These are phyloP conservation scores for Acanthamoeba lenticulata DNA, from an alignment of 208 protist genomes.

Conservation along the genomic window DNA sequence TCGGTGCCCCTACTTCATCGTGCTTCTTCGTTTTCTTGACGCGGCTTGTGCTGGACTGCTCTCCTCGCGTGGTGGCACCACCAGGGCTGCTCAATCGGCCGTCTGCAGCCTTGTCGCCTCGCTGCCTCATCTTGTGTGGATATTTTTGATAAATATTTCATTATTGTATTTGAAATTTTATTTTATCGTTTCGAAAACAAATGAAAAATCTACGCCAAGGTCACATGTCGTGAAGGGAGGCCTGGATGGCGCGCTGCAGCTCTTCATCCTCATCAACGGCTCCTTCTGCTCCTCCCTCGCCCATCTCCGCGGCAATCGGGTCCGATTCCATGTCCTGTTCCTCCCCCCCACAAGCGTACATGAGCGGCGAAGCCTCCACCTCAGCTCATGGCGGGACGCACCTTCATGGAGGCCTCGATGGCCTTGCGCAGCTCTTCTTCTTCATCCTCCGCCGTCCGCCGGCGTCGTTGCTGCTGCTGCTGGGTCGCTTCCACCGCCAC, in stretches of 20 bases:
- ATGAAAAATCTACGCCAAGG: too few species aligned
- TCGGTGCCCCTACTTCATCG: background rate
- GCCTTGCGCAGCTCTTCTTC: conserved; percentile 18
- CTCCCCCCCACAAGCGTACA: background rate
- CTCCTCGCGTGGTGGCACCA: too few species aligned
- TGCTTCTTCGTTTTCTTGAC: background rate
- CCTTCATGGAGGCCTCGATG: conserved; percentile 39
- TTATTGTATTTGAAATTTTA: too few species aligned
- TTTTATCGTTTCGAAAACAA: too few species aligned
- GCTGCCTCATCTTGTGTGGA: too few species aligned
- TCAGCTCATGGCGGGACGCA: background rate
- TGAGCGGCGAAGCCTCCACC: background rate
- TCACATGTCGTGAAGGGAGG: conserved; percentile 21
- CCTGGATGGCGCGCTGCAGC: conserved; percentile 49
- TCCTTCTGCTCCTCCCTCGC: background rate
- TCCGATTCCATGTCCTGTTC: background rate
- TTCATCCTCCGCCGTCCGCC: background rate
- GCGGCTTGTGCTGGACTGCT: too few species aligned
- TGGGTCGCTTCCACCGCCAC: background rate
- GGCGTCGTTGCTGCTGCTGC: background rate
- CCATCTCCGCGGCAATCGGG: background rate
- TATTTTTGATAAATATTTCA: too few species aligned
- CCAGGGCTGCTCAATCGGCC: too few species aligned
- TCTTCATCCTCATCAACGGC: conserved; percentile 15
- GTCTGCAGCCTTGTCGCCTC: too few species aligned